A percentile compares a stretch with the other conserved stretches of the same genome.
Conservation (phyloP, 2,329 filamentous ascomycete genomes). For the Sporothrix inflata region DNA sequence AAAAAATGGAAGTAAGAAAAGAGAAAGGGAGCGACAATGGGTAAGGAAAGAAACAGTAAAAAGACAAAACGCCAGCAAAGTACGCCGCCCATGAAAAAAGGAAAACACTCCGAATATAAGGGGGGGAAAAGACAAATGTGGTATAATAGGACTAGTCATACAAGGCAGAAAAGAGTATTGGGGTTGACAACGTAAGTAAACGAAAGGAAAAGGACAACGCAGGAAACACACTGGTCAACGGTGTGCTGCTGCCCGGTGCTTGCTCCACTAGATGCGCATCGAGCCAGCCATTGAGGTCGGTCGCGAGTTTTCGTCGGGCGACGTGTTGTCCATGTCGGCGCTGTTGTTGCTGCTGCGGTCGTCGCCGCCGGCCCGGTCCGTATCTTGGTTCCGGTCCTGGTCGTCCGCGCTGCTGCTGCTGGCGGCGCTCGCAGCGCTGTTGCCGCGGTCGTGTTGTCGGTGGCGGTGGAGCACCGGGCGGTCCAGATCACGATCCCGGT, state of each 20-base stretch:
- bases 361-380: constrained; percentile 16
- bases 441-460: constrained; percentile 19
- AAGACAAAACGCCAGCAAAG: neutral
- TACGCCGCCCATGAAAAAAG: neutral
- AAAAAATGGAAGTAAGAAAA: neutral
- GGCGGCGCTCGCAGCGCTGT: constrained; percentile 1
- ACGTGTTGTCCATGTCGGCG: constrained; percentile 31
- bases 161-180: constrained; percentile 9
- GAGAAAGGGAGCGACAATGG: neutral
- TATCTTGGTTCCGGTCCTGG: constrained; percentile 10
- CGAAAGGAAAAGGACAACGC: neutral
- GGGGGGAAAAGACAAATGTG: constrained; percentile 21
- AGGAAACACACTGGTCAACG: constrained; percentile 2
- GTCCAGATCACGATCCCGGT: constrained; percentile 1
- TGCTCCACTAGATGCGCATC: constrained; percentile 26
- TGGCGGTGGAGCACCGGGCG: constrained; percentile 12
- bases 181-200: neutral
- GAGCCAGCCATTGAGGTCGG: constrained; percentile 25
- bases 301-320: constrained; percentile 30
- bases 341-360: constrained; percentile 31
- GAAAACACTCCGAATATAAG: neutral
- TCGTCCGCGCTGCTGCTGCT: constrained; percentile 3
- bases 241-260: neutral
- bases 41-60: neutral
- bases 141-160: constrained; percentile 29